Conservation (phyloP, 2,329 filamentous ascomycete genomes). For the Fusarium vanettenii region DNA sequence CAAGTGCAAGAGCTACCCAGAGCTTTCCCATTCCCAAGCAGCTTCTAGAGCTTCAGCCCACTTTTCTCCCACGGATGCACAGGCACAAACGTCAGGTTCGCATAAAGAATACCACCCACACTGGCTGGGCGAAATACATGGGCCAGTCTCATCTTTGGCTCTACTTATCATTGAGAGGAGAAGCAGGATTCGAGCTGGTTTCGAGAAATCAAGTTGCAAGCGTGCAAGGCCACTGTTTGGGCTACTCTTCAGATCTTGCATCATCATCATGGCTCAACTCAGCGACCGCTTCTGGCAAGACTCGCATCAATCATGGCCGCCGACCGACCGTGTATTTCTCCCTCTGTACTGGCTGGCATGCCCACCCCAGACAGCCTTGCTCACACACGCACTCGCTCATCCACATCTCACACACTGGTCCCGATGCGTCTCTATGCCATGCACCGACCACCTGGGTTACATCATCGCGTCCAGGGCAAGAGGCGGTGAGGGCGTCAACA, state of each 20-base stretch:
- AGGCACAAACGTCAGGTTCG: constrained; percentile 41
- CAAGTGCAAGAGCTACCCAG: neutral
- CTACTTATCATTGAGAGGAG: neutral
- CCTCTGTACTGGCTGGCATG: neutral
- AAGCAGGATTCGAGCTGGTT: neutral
- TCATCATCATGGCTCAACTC: constrained; percentile 23
- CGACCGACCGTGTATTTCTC: constrained; percentile 31
- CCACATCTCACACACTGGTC: constrained; percentile 35
- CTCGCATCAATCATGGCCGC: neutral
- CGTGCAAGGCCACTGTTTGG: neutral
- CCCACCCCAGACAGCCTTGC: constrained; percentile 21
- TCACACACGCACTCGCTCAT: constrained; percentile 3
- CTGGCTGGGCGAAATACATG: constrained; percentile 9
- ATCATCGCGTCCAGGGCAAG: constrained; percentile 40
- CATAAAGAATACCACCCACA: constrained; percentile 37
- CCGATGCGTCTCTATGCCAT: constrained; percentile 29
- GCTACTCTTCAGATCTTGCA: constrained; percentile 7
- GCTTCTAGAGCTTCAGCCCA: constrained; percentile 23
- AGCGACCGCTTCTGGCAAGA: neutral
- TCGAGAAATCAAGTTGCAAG: neutral
- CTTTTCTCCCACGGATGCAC: constrained; percentile 28
- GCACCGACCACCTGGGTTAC: constrained; percentile 41
- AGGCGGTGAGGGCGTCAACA: constrained; percentile 42
- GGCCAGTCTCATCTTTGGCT: constrained; percentile 4
- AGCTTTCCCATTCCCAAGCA: constrained; percentile 17